Conservation (phyloP, 2,329 filamentous ascomycete genomes). For the Xylariaceae sp. region DNA sequence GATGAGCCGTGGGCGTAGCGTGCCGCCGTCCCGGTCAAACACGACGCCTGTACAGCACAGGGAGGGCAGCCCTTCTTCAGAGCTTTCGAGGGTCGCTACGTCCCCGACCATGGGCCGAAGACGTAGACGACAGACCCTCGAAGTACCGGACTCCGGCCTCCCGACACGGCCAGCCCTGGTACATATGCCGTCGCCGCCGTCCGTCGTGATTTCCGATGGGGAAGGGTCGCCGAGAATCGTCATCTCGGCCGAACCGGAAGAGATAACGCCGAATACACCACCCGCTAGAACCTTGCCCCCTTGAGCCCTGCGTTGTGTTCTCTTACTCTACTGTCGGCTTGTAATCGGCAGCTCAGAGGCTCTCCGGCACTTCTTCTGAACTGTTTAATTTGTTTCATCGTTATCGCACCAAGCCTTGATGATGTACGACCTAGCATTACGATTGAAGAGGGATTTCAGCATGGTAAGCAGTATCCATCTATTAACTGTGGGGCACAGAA, state of each 20-base stretch:
- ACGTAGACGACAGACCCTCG: slow-evolving; percentile 28
- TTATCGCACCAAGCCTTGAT: too few relatives aligned
- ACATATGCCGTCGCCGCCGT: slow-evolving; percentile 7
- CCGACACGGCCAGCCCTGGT: slow-evolving; percentile 10
- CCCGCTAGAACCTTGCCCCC: neutral
- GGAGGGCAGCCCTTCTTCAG: neutral
- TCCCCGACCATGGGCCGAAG: slow-evolving; percentile 1
- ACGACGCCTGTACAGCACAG: slow-evolving; percentile 7
- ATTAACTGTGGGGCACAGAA: too few relatives aligned
- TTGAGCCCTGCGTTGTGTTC: too few relatives aligned
- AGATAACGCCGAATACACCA: neutral
- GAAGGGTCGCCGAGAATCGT: slow-evolving; percentile 21
- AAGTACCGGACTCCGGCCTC: slow-evolving; percentile 23
- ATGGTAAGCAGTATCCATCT: too few relatives aligned
- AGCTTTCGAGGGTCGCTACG: slow-evolving; percentile 5
- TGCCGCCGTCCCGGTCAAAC: slow-evolving; percentile 17
- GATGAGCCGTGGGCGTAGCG: slow-evolving; percentile 20
- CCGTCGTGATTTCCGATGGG: slow-evolving; percentile 8
- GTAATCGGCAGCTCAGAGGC: too few relatives aligned
- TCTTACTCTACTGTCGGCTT: too few relatives aligned
- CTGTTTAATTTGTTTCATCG: too few relatives aligned
- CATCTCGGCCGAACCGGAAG: slow-evolving; percentile 21
- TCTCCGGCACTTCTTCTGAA: too few relatives aligned
- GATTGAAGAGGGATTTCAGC: too few relatives aligned
- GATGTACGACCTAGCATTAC: too few relatives aligned